These are phyloP conservation scores for Dendrothele bispora DNA, from an alignment of 768 basidiomycete genomes.

Conservation along the genomic window DNA sequence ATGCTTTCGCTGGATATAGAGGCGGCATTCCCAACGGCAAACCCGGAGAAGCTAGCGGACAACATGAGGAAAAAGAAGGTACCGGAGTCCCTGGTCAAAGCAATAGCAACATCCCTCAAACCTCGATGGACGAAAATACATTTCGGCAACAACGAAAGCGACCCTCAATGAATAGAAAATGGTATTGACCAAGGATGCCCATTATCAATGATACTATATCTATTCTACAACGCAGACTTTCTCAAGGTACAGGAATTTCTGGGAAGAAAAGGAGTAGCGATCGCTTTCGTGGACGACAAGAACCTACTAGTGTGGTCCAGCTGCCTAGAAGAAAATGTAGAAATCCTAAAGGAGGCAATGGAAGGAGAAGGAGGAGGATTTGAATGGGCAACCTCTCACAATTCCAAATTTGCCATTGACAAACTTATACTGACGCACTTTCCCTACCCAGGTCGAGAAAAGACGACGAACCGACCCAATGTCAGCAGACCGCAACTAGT, in stretches of 20 bases:
- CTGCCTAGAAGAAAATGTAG: constrained; percentile 4
- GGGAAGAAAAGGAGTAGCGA: not conserved
- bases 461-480: not conserved
- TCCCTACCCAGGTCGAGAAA: too few relatives aligned
- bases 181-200: constrained; percentile 28
- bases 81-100: constrained; percentile 17
- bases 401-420: constrained; percentile 1
- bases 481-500: too few relatives aligned
- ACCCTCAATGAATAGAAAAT: constrained; percentile 9
- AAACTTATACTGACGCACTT: constrained; percentile 4
- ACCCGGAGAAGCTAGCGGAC: constrained; percentile 14
- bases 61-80: constrained; percentile 22
- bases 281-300: constrained; percentile 20
- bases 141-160: constrained; percentile 28
- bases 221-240: constrained; percentile 23
- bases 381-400: not conserved
- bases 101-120: constrained; percentile 13
- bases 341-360: constrained; percentile 13
- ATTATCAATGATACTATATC: constrained; percentile 23
- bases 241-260: constrained; percentile 11
- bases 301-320: constrained; percentile 4
- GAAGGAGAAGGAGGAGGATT: constrained; percentile 1
- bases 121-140: constrained; percentile 16
- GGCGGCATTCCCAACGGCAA: constrained; percentile 25
- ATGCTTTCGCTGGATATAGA: constrained; percentile 29